Evolutionary conservation across 129 eudicot genomes (phyloP).

Genomic region (Arctium lappa): DNA sequence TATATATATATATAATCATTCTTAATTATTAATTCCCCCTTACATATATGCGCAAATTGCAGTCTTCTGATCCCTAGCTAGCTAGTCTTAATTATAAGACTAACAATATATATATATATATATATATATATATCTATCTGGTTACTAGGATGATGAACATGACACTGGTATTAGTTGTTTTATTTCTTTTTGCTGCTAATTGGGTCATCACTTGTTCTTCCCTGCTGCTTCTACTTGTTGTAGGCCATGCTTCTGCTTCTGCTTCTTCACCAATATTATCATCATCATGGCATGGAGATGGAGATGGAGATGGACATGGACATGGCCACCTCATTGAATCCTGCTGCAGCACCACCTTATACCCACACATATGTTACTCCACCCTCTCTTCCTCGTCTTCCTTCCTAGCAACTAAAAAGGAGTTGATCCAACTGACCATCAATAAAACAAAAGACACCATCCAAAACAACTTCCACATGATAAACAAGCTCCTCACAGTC

Average conservation of each 20-base stretch:
- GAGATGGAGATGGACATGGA: too few relatives aligned
- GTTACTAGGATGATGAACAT: not conserved
- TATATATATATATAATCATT: too few relatives aligned
- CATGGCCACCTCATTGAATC: constrained; percentile 13
- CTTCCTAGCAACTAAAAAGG: constrained; percentile 32
- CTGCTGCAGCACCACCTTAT: constrained; percentile 53
- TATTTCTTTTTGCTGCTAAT: not conserved
- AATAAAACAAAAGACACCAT: constrained; percentile 43
- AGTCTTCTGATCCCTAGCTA: too few relatives aligned
- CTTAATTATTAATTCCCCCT: too few relatives aligned
- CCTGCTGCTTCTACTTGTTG: not conserved
- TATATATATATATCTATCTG: too few relatives aligned
- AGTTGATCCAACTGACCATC: constrained; percentile 49
- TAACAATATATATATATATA: too few relatives aligned
- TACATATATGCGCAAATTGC: too few relatives aligned
- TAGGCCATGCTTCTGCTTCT: not conserved
- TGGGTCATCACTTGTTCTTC: too few relatives aligned
- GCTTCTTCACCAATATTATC: not conserved
- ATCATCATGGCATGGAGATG: too few relatives aligned
- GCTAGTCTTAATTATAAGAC: too few relatives aligned
- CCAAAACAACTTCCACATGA: constrained; percentile 38
- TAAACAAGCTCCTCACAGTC: constrained; percentile 31
- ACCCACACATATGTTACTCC: constrained; percentile 64
- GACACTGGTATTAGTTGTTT: not conserved
- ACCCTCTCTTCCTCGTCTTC: constrained; percentile 22